Evolutionary conservation across 306 rosid genomes (phyloP).

Genomic region (Astragalus membranaceus): DNA sequence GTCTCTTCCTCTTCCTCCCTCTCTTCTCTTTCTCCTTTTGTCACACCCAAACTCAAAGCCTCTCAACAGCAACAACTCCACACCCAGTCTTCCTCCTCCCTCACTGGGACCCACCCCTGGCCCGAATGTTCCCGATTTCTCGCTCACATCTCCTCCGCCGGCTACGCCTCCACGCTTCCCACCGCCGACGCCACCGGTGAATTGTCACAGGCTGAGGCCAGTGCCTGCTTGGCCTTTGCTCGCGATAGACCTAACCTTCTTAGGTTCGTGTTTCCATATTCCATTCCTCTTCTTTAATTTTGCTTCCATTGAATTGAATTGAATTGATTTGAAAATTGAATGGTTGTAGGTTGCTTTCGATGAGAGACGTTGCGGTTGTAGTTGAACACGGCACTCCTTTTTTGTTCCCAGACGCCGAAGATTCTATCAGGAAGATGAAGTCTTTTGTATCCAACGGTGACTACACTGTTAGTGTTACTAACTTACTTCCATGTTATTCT

Average conservation of each 20-base stretch:
- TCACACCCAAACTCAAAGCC: constrained; percentile 22
- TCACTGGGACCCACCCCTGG: constrained; percentile 31
- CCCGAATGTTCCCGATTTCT: constrained; percentile 60
- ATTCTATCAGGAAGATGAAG: constrained; percentile 40
- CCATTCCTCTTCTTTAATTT: background rate
- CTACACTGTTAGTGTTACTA: constrained; percentile 39
- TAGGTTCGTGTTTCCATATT: constrained; percentile 31
- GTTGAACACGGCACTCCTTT: constrained; percentile 54
- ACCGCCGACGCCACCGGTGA: background rate
- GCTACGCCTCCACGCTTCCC: constrained; percentile 20
- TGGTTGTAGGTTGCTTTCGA: constrained; percentile 58
- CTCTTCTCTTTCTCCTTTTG: background rate
- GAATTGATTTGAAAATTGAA: background rate
- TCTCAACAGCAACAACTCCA: constrained; percentile 37
- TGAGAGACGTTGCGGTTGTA: constrained; percentile 54
- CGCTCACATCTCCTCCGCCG: constrained; percentile 42
- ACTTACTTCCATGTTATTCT: background rate
- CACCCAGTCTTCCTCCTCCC: constrained; percentile 27
- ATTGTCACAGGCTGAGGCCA: constrained; percentile 31
- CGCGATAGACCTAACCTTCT: constrained; percentile 51
- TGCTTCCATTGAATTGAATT: background rate
- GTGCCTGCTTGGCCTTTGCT: constrained; percentile 60
- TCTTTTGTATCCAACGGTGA: constrained; percentile 36
- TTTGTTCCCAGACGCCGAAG: constrained; percentile 49
- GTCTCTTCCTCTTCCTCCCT: background rate